phyloP scores from a whole-genome alignment of 2,329 filamentous ascomycete species.

The Calonectria multiphialidica region DNA sequence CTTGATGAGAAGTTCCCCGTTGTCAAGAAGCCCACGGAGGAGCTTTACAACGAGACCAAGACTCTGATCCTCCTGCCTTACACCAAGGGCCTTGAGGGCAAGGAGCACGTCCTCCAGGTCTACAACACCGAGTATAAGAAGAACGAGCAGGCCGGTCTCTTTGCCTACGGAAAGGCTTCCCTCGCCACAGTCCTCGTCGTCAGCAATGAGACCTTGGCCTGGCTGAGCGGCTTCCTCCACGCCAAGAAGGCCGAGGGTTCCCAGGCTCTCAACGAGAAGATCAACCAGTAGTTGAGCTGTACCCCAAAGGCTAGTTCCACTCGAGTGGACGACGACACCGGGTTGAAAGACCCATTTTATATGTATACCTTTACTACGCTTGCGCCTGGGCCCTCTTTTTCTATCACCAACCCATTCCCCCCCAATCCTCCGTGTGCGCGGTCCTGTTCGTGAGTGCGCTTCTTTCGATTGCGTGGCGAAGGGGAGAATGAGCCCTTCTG shows the following conservation, averaged over 20 bases:
- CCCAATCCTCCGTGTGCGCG: not conserved
- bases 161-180: slow-evolving; percentile 78
- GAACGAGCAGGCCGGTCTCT: slow-evolving; percentile 71
- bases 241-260: slow-evolving; percentile 73
- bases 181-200: slow-evolving; percentile 77
- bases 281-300: slow-evolving; percentile 53
- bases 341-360: slow-evolving; percentile 19
- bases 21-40: slow-evolving; percentile 80
- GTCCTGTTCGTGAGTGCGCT: not conserved
- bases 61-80: slow-evolving; percentile 72
- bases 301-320: not conserved
- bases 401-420: not conserved
- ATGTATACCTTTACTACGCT: slow-evolving; percentile 40
- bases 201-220: slow-evolving; percentile 72
- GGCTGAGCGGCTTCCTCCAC: slow-evolving; percentile 69
- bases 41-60: slow-evolving; percentile 75
- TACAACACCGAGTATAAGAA: slow-evolving; percentile 73
- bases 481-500: not conserved
- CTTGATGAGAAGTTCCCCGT: slow-evolving; percentile 79
- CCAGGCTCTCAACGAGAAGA: slow-evolving; percentile 65
- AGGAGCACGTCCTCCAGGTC: slow-evolving; percentile 69
- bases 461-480: not conserved
- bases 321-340: slow-evolving; percentile 26
- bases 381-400: not conserved
- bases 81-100: slow-evolving; percentile 71